Evolutionary conservation across 2,329 filamentous ascomycete species (phyloP), one percentile per base, ranked within the genome.

Genomic region (Penicillium hordei): DNA sequence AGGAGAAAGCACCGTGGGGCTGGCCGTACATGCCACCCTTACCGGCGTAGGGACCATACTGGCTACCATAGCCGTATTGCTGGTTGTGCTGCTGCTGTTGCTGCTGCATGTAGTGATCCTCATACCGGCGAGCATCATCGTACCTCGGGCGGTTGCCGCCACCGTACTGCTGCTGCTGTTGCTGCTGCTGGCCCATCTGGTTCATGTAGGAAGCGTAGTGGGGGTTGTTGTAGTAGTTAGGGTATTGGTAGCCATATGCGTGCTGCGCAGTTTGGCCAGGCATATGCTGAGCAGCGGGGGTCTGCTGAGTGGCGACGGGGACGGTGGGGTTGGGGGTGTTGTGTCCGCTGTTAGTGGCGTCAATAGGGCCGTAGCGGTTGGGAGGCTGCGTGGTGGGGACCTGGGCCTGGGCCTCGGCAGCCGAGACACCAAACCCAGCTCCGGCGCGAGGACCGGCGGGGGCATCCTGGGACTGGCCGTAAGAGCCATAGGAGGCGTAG

Each of bases 341-440:
- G 74, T 94, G 89, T 44, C 92, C 93, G 72, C 91, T 96, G 79
- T 89, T 91, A 69, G 92, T 90, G 55, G 96, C 91, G 61, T 86
- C 81, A 59, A 82, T 72, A 78, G 87, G 79, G 48, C 77, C 83
- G 69, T 88, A 88, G 65, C 88, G 89, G 72, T 86, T 90, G 73
- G 93, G 90, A 39, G 89, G 86, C 72, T 91, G 92, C 83, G 87
- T 78, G 70, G 84, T 80, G 81, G 89, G 62, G 80, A 77, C 68
- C 57, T 81, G 79, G 67, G 81, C 82, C 78, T 76, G 83, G 75
- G 78, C 85, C 81, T 88, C 86, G 58, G 78, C 80, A 51, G 82
- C 80, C 43, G 81, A 81, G 34, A 82, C 78, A 52, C 84, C 83
- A 71, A 97, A 96, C 58, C 87, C 90, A 70, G 88, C 88, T 63